Conservation (phyloP, 306 rosid genomes). For the Dryas alaskensis region DNA sequence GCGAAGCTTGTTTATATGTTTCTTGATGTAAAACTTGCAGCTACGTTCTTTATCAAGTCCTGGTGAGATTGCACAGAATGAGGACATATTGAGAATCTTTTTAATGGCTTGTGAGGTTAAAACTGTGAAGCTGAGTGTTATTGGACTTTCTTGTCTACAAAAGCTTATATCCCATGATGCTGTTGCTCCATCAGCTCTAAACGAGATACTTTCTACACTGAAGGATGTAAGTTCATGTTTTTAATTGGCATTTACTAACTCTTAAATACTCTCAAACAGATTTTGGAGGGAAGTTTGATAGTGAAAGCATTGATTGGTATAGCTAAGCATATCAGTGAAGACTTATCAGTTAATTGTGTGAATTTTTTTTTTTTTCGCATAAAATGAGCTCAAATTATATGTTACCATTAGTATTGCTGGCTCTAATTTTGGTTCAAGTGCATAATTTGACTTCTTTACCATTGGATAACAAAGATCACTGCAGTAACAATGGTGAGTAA, state of each 20-base stretch:
- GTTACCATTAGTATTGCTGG: not conserved
- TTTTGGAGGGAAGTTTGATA: not conserved
- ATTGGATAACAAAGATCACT: not conserved
- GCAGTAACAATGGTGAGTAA: not conserved
- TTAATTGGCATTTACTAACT: not conserved
- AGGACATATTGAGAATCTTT: conserved; percentile 83
- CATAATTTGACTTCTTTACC: not conserved
- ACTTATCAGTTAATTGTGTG: not conserved
- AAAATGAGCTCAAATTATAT: not conserved
- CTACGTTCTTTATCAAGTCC: conserved; percentile 84
- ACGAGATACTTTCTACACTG: conserved; percentile 74
- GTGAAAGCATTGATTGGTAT: too few relatives aligned
- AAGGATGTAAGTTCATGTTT: conserved; percentile 67
- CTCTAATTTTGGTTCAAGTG: not conserved
- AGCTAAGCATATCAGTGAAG: too few relatives aligned
- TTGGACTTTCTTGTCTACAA: conserved; percentile 92
- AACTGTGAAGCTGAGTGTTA: conserved; percentile 78
- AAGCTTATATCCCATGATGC: conserved; percentile 93
- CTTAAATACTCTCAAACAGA: not conserved
- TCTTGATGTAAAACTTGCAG: conserved; percentile 51
- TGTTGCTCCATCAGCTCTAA: conserved; percentile 71
- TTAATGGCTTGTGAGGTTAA: conserved; percentile 89
- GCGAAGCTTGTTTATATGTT: conserved; percentile 17
- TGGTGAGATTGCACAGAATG: conserved; percentile 83
- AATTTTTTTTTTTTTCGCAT: not conserved